Conservation (phyloP, 164 flowering plant genomes). For the Vitis labrusca region DNA sequence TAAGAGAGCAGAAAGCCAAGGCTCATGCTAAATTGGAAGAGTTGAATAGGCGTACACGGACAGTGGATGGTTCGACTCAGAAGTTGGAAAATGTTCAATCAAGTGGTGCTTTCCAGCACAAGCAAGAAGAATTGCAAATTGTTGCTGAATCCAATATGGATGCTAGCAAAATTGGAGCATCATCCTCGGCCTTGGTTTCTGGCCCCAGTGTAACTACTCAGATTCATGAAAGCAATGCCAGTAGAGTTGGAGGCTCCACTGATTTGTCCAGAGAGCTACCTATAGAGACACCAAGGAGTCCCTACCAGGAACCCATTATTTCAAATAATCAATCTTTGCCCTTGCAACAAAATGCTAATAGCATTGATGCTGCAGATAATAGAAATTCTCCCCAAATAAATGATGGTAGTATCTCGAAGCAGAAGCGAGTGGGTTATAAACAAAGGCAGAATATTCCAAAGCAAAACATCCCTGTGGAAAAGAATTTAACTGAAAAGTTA, state of each 20-base stretch:
- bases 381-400: slow-evolving; percentile 24
- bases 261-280: slow-evolving; percentile 16
- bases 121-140: slow-evolving; percentile 34
- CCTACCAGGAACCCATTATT: slow-evolving; percentile 18
- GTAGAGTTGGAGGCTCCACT: slow-evolving; percentile 21
- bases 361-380: slow-evolving; percentile 15
- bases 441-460: slow-evolving; percentile 50
- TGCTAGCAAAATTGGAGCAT: slow-evolving; percentile 16
- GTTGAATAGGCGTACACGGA: slow-evolving; percentile 64
- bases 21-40: slow-evolving; percentile 94
- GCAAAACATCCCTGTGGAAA: slow-evolving; percentile 39
- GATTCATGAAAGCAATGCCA: slow-evolving; percentile 12
- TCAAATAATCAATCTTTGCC: slow-evolving; percentile 21
- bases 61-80: slow-evolving; percentile 34
- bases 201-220: slow-evolving; percentile 19
- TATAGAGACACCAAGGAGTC: slow-evolving; percentile 21
- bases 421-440: slow-evolving; percentile 46
- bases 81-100: slow-evolving; percentile 32
- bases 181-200: slow-evolving; percentile 10
- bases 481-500: slow-evolving; percentile 28
- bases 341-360: slow-evolving; percentile 20
- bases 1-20: slow-evolving; percentile 88
- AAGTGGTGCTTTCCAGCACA: slow-evolving; percentile 17
- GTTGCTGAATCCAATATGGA: slow-evolving; percentile 2
- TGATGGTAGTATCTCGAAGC: slow-evolving; percentile 38